phyloP scores from a whole-genome alignment of 805 yeast genomes.

The Metschnikowia henanensis region DNA sequence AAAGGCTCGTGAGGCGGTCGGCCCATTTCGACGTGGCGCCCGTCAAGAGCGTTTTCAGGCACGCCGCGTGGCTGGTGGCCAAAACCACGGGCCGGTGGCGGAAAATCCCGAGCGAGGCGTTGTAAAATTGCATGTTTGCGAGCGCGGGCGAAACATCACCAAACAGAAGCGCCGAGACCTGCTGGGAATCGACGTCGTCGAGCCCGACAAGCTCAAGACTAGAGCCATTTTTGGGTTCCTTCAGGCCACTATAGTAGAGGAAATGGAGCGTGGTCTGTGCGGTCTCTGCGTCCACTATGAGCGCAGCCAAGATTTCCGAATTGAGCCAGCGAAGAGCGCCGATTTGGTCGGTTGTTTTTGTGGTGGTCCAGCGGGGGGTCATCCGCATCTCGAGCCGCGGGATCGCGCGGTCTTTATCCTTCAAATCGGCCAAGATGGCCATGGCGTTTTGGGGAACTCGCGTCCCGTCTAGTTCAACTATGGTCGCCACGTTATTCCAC shows the following conservation, averaged over 20 bases:
- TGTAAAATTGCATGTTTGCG: slow-evolving; percentile 21
- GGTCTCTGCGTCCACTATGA: slow-evolving; percentile 15
- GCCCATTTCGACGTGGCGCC: slow-evolving; percentile 74
- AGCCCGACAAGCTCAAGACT: slow-evolving; percentile 8
- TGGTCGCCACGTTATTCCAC: slow-evolving; percentile 61
- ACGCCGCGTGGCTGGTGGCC: slow-evolving; percentile 13
- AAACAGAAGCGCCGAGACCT: slow-evolving; percentile 19
- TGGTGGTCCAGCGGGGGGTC: slow-evolving; percentile 25
- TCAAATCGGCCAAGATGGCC: slow-evolving; percentile 27
- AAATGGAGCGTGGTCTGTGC: slow-evolving; percentile 6
- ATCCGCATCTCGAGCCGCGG: slow-evolving; percentile 27
- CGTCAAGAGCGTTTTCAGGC: slow-evolving; percentile 40
- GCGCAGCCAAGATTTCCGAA: slow-evolving; percentile 26
- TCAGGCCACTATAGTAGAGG: slow-evolving; percentile 7
- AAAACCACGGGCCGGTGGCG: slow-evolving; percentile 26
- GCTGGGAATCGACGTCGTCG: slow-evolving; percentile 14
- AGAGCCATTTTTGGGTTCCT: background rate
- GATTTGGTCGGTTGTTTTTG: slow-evolving; percentile 24
- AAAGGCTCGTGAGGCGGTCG: slow-evolving; percentile 50
- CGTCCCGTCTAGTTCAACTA: slow-evolving; percentile 49
- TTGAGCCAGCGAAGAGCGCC: slow-evolving; percentile 57
- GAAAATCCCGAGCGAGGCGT: slow-evolving; percentile 22
- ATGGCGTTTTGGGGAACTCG: slow-evolving; percentile 31
- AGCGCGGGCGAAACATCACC: slow-evolving; percentile 9
- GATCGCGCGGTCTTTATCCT: slow-evolving; percentile 38